Base-by-base conservation (phyloP, 2,329 filamentous ascomycete genomes). In the Cordyceps cicadae region DNA sequence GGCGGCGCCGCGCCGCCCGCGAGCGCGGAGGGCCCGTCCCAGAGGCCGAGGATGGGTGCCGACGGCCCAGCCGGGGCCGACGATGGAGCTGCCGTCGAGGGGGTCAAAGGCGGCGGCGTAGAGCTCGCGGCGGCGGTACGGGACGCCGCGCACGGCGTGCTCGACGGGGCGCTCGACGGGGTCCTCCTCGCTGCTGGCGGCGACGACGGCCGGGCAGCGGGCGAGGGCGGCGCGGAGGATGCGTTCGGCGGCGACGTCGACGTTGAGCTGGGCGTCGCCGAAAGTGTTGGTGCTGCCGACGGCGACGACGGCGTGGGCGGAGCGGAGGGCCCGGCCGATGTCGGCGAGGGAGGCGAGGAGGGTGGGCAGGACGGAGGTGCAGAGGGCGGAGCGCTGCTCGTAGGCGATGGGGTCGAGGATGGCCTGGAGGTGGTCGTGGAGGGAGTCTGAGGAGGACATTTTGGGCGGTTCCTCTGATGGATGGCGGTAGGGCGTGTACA, bases 1-100 rank as follows among this genome's bases (percentile, higher is more conserved):
- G n/a, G n/a, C n/a, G n/a, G n/a, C n/a, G n/a, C n/a, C n/a, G n/a
- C n/a, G n/a, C n/a, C n/a, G n/a, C n/a, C n/a, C n/a, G 67, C 63
- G 1, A 84, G 71, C 0, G 80, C 78, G 0, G 77, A 75, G 0
- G 64, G 43, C 2, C 80, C 80, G 34, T 79, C 76, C 81, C 84
- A 87, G 45, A 87, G 70, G 8, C 84, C 83, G 17, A 85, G 71
- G 62, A 87, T 87, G 52, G 52, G 82, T 79, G 24, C 81, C 81
- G 9, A 84, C 81, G 0, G 79, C 76, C 81, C 81, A 84, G 67
- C 84, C 84, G 1, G 81, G 75, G 0, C 75, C 79, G 49, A 84
- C 82, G 66, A 84, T 84, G 63, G 81, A 86, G 69, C 80, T 84
- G 12, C 84, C 84, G 64, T 87, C 84, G 0, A 87, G 77, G 0